Evolutionary conservation across 495 filamentous ascomycete species (phyloP), one percentile per base, ranked within the genome.

Genomic region (Aspergillus diversus): DNA sequence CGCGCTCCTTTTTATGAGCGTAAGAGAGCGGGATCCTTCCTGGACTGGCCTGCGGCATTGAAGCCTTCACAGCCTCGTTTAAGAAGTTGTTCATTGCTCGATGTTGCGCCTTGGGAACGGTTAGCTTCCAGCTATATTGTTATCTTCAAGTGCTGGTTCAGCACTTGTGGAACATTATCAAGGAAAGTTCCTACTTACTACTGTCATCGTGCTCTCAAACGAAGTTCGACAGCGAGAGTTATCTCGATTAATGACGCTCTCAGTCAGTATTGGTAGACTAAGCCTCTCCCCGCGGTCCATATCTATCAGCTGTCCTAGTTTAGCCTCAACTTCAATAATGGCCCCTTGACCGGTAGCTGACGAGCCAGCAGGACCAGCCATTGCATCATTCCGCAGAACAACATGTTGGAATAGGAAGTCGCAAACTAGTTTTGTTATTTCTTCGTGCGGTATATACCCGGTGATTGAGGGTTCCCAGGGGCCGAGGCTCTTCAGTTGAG

Each of bases 261-360:
- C 90, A 0, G 88, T 85, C 34, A 76, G 54, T 9, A 95, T 78
- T 7, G 87, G 86, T 17, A 94, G 69, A 3, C 73, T 72, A 42
- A 94, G 75, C 39, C 92, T 83, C n/a, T 88, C 81, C 55, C 87
- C 82, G 2, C 84, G 87, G 61, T 83, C 82, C 72, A 82, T 87
- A 67, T 93, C 87, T 46, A 96, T 84, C 15, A 97, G 74, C 47
- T 84, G 87, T 54, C 94, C 94, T 16, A 98, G 73, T 72, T 97
- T 97, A 8, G 92, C 93, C 76, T 97, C 93, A 59, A 97, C 90
- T 74, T 97, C 93, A 43, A 96, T 83, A 59, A 92, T 83, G n/a
- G 90, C 83, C 5, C 85, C 87, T 56, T 89, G 85, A 31, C 82
- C 82, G 8, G 65, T 65, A 5, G 84, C 75, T 62, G 83, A 81